These are phyloP conservation scores for Lactuca sativa DNA, from an alignment of 129 eudicot species.

Conservation along the genomic window DNA sequence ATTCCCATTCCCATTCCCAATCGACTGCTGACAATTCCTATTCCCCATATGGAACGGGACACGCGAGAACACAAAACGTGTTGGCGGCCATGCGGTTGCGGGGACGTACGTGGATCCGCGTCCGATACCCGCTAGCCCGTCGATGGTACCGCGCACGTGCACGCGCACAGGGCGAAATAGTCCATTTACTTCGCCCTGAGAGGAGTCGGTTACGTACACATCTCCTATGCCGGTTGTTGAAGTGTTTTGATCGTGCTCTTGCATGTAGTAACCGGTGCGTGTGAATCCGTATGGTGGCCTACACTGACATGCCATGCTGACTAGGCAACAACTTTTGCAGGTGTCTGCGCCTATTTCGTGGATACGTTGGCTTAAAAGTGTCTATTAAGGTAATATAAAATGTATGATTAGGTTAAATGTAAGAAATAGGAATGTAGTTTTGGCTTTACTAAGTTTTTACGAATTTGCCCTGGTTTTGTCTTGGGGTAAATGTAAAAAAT, in stretches of 20 bases:
- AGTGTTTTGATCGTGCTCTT: constrained; percentile 69
- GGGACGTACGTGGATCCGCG: constrained; percentile 82
- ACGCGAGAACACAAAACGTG: constrained; percentile 93
- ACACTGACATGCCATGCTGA: constrained; percentile 78
- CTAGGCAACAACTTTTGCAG: constrained; percentile 85
- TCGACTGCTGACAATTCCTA: constrained; percentile 77
- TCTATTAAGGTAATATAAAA: constrained; percentile 44
- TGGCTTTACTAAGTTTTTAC: too few species aligned
- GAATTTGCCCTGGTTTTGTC: too few species aligned
- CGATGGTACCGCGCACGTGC: constrained; percentile 83
- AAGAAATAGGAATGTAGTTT: too few species aligned
- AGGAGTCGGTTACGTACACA: constrained; percentile 63
- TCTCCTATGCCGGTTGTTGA: constrained; percentile 60
- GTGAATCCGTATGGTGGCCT: constrained; percentile 77
- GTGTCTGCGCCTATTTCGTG: constrained; percentile 95
- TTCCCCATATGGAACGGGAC: constrained; percentile 86
- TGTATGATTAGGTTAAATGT: neutral
- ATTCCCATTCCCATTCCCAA: constrained; percentile 76
- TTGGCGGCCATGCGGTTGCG: constrained; percentile 82
- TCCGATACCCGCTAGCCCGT: constrained; percentile 97
- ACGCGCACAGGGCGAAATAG: constrained; percentile 85
- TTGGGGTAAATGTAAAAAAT: neutral
- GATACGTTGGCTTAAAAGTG: constrained; percentile 91
- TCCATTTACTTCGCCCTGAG: constrained; percentile 79
- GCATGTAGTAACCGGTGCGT: constrained; percentile 74